Conservation (phyloP, 73 alveolate genomes). For the Paramecium tetraurelia region DNA sequence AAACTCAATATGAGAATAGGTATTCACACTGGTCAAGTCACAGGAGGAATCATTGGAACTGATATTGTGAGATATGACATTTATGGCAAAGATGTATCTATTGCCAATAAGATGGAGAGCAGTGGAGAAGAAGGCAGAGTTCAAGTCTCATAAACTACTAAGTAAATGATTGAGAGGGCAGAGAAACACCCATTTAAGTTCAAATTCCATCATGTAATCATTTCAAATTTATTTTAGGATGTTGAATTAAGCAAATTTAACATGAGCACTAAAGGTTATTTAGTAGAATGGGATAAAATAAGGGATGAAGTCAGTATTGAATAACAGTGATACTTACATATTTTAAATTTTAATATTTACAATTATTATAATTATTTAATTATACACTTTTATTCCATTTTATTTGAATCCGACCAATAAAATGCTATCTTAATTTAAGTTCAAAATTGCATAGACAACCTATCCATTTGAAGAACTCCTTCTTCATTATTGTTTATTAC, state of each 20-base stretch:
- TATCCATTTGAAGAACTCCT: not conserved
- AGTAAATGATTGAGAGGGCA: constrained; percentile 3
- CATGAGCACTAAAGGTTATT: constrained; percentile 11
- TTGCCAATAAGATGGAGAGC: constrained; percentile 57
- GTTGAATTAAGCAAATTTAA: constrained; percentile 22
- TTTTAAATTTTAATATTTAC: not conserved
- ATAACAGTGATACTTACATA: not conserved
- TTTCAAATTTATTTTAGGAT: not conserved
- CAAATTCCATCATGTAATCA: not conserved
- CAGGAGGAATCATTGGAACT: constrained; percentile 48
- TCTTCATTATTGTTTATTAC: not conserved
- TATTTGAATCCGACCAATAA: not conserved
- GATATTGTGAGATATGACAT: constrained; percentile 55
- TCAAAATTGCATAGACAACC: not conserved
- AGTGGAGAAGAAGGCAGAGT: constrained; percentile 51
- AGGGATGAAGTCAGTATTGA: not conserved
- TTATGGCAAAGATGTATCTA: constrained; percentile 44
- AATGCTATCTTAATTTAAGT: not conserved
- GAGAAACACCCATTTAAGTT: constrained; percentile 7
- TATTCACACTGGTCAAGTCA: constrained; percentile 56
- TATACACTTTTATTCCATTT: not conserved
- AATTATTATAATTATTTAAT: not conserved
- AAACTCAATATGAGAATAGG: constrained; percentile 70
- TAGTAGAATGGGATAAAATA: not conserved
- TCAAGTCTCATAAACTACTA: not conserved